phyloP scores from a whole-genome alignment of 139 green algal species.

The Chlamydomonas sp. region DNA sequence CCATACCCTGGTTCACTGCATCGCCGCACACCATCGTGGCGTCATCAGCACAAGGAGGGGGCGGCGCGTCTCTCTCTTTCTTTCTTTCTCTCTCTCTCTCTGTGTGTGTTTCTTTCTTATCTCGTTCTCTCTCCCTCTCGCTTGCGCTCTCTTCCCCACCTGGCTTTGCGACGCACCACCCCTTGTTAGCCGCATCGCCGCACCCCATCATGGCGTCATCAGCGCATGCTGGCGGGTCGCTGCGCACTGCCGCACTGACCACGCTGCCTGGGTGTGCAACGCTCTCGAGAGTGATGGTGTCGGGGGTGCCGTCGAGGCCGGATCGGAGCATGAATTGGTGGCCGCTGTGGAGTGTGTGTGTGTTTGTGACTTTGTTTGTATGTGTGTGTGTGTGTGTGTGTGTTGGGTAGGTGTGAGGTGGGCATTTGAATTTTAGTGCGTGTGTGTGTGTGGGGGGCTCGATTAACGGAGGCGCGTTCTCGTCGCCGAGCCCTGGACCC shows the following conservation, averaged over 20 bases:
- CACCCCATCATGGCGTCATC: background rate
- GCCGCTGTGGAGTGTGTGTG: conserved; percentile 1
- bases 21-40: background rate
- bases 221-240: background rate
- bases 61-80: too few species aligned
- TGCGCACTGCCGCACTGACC: background rate
- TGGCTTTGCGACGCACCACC: conserved; percentile 6
- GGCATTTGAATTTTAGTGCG: too few species aligned
- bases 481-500: too few species aligned
- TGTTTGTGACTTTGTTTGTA: too few species aligned
- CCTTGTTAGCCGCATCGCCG: background rate
- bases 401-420: too few species aligned
- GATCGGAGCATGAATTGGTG: conserved; percentile 12
- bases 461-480: too few species aligned
- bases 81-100: too few species aligned
- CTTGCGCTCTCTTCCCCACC: too few species aligned
- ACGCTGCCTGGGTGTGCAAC: background rate
- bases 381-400: too few species aligned
- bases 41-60: background rate
- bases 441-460: too few species aligned
- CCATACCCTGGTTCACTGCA: background rate
- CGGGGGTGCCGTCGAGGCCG: conserved; percentile 5
- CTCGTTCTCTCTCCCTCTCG: too few species aligned
- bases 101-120: too few species aligned
- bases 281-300: conserved; percentile 1